Base-by-base conservation (phyloP, 768 basidiomycete genomes). In the Xanthoconium purpureum region DNA sequence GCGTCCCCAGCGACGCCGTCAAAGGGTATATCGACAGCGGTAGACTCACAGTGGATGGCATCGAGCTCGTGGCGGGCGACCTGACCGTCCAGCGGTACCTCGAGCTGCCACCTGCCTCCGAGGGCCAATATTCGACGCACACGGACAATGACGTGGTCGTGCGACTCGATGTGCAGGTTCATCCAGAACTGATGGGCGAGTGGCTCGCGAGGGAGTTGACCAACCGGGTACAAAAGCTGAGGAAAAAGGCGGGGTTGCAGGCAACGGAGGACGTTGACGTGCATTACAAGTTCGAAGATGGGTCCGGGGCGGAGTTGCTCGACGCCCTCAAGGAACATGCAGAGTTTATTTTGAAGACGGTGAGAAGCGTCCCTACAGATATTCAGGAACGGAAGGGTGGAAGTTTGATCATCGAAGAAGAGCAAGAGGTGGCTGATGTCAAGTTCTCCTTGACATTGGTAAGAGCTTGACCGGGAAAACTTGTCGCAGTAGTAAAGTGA, bases 141-240 rank as follows among this genome's bases (percentile, higher is more conserved):
- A 93, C 94, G 20, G 92, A 98, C 74, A 91, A 89, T 65, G 94
- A 98, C 63, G 94, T 98, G 50, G 95, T 97, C 47, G 82, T 98
- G 58, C 81, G 96, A 46, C 84, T 99, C 39, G 97, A 99, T 73
- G 84, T 93, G 52, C 85, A 89, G 69, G 81, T 88, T 45, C 91
- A 97, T 65, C 81, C 88, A 0, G 93, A 98, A 59, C 81, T 98
- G 43, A 84, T 87, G 71, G 79, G 84, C 49, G 91, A 98, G 76
- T 94, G 92, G 79, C 78, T 94, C 28, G 87, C 91, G 45, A 84
- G 97, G 44, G 92, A 96, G 72, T 73, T 98, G 61, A 88, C 89
- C 60, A 96, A 94, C 62, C 88, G 95, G 52, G 87, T 98, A 42
- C 97, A 99, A 76, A 93, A 91, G 70, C 77, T 98, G 57, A 81